These are phyloP conservation scores for Cicer cuneatum DNA, from an alignment of 306 rosid genomes.

Conservation along the genomic window DNA sequence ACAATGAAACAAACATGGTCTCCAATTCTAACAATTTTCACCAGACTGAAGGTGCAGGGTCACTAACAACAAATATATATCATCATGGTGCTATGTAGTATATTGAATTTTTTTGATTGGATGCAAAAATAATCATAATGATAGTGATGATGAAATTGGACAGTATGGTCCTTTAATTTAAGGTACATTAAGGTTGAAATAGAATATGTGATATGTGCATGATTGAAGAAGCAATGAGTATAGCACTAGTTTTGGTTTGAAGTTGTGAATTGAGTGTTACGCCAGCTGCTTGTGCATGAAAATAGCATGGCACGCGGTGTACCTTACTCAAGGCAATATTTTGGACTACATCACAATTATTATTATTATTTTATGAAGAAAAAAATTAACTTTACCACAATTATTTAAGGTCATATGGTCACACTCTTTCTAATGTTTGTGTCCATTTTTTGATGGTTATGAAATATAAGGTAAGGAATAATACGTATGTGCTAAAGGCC, in stretches of 20 bases:
- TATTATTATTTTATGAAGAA: background rate
- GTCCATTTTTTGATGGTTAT: constrained; percentile 28
- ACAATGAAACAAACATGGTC: constrained; percentile 43
- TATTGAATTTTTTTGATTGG: constrained; percentile 38
- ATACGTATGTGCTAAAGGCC: constrained; percentile 45
- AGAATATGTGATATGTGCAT: constrained; percentile 48
- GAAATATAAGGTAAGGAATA: constrained; percentile 49
- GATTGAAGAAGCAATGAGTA: constrained; percentile 53
- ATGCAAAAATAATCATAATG: constrained; percentile 40
- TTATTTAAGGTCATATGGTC: constrained; percentile 27
- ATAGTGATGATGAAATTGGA: constrained; percentile 51
- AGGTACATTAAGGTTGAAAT: constrained; percentile 56
- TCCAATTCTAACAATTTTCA: constrained; percentile 32
- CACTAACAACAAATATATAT: constrained; percentile 14
- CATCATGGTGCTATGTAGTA: constrained; percentile 41
- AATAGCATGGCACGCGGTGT: constrained; percentile 54
- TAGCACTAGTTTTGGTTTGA: constrained; percentile 36
- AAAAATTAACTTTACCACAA: constrained; percentile 22
- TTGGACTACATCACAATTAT: constrained; percentile 41
- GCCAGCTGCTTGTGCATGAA: constrained; percentile 45
- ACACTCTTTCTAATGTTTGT: constrained; percentile 25
- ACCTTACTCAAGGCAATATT: constrained; percentile 26
- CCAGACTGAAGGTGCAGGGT: constrained; percentile 43
- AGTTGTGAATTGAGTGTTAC: background rate
- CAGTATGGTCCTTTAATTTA: constrained; percentile 28